phyloP scores from a whole-genome alignment of 371 early-diverging fungal genomes.

The Dichotomocladium elegans region DNA sequence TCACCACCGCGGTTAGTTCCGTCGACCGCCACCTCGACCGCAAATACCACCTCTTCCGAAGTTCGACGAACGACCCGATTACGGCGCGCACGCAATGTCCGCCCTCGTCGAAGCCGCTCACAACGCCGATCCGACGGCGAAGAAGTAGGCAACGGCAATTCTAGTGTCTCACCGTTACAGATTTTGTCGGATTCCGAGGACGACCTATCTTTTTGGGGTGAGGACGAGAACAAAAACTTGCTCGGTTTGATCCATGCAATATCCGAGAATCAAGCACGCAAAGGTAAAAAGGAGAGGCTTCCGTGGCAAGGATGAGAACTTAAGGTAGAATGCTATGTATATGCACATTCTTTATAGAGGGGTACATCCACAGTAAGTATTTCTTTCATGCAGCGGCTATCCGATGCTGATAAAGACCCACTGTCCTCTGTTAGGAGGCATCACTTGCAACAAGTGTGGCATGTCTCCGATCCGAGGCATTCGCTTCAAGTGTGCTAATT shows the following conservation, averaged over 20 bases:
- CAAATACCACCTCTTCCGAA: neutral
- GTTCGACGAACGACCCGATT: slow-evolving; percentile 12
- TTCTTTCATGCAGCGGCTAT: neutral
- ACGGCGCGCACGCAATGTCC: slow-evolving; percentile 28
- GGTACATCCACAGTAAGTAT: slow-evolving; percentile 71
- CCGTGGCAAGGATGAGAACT: too few relatives aligned
- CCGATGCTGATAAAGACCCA: too few relatives aligned
- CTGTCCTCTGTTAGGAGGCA: slow-evolving; percentile 60
- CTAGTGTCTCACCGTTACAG: slow-evolving; percentile 5
- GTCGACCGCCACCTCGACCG: neutral
- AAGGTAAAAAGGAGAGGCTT: slow-evolving; percentile 61
- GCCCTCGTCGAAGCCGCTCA: slow-evolving; percentile 24
- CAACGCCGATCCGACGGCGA: slow-evolving; percentile 2
- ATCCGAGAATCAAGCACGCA: slow-evolving; percentile 84
- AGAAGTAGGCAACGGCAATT: neutral
- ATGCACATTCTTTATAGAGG: slow-evolving; percentile 43
- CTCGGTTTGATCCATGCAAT: slow-evolving; percentile 80
- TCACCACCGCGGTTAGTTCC: neutral
- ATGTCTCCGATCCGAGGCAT: slow-evolving; percentile 85
- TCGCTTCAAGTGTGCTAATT: slow-evolving; percentile 92
- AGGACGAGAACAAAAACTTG: slow-evolving; percentile 61
- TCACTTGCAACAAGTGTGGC: slow-evolving; percentile 90
- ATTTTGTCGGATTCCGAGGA: slow-evolving; percentile 26
- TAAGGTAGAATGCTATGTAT: neutral
- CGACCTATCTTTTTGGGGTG: slow-evolving; percentile 23